Percentiles rank a stretch among this genome's conserved stretches.
Evolutionary conservation across 352 stramenopile genomes (phyloP).

Genomic region (Phytopythium oedochilum): DNA sequence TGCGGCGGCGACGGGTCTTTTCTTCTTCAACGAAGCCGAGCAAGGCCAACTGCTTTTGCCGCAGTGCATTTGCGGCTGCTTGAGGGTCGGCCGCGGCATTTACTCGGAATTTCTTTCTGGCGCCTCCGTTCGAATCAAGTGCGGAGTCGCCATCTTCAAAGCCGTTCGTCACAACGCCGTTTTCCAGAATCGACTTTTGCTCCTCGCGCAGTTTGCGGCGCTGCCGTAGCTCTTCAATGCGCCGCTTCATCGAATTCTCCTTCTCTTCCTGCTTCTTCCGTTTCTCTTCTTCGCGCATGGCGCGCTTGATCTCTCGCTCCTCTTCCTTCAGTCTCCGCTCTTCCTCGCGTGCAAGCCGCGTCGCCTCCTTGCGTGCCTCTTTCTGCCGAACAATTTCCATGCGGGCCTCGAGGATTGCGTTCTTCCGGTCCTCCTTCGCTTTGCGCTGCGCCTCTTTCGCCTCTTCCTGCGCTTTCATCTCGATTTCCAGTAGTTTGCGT

Average conservation of each 20-base stretch:
- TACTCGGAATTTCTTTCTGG: conserved; percentile 11
- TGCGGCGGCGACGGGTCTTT: conserved; percentile 46
- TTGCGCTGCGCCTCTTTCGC: conserved; percentile 61
- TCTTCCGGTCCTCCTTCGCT: conserved; percentile 68
- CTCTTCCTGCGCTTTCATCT: conserved; percentile 75
- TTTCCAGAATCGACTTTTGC: conserved; percentile 67
- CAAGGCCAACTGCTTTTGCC: conserved; percentile 51
- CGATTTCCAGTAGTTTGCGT: conserved; percentile 64
- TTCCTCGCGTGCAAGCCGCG: conserved; percentile 58
- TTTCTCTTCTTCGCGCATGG: conserved; percentile 66
- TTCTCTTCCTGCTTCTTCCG: conserved; percentile 68
- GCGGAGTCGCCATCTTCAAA: conserved; percentile 1
- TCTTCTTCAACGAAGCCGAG: conserved; percentile 73
- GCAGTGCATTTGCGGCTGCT: conserved; percentile 14
- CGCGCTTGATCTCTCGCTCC: conserved; percentile 64
- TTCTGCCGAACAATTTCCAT: conserved; percentile 60
- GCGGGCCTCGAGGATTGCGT: conserved; percentile 58
- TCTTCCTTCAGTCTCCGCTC: conserved; percentile 63
- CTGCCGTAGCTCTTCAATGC: conserved; percentile 63
- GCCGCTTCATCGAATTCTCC: conserved; percentile 64
- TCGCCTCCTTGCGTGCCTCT: conserved; percentile 58
- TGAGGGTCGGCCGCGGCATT: conserved; percentile 2
- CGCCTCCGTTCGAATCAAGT: background rate
- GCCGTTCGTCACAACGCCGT: conserved; percentile 48
- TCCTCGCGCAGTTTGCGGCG: conserved; percentile 65